A percentile compares a stretch with the other conserved stretches of the same genome.
Evolutionary conservation across 148 eudicot species (phyloP).

Genomic region (Vaccinium corymbosum): DNA sequence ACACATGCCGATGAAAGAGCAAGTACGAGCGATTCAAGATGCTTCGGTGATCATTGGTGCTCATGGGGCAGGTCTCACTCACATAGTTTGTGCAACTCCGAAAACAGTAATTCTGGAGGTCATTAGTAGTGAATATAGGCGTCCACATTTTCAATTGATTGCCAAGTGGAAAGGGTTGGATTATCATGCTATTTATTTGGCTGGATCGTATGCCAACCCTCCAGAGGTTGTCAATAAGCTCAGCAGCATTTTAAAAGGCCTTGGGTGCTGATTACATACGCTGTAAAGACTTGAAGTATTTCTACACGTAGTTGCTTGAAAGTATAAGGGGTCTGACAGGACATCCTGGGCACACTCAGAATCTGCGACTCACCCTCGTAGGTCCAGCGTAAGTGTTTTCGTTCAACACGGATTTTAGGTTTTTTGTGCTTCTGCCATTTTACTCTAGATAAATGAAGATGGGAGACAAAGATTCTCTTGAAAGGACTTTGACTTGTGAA

Average conservation of each 20-base stretch:
- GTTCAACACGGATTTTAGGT: too few relatives aligned
- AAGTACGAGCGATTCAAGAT: constrained; percentile 82
- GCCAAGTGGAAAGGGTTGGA: constrained; percentile 88
- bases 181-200: constrained; percentile 68
- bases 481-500: not conserved
- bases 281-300: not conserved
- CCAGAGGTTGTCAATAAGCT: constrained; percentile 52
- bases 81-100: constrained; percentile 74
- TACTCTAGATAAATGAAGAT: not conserved
- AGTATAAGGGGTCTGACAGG: not conserved
- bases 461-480: not conserved
- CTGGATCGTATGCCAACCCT: constrained; percentile 64
- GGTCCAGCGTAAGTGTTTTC: not conserved
- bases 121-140: constrained; percentile 64
- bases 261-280: constrained; percentile 49
- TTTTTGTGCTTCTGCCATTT: not conserved
- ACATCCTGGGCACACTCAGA: not conserved
- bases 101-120: constrained; percentile 75
- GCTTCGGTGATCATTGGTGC: constrained; percentile 91
- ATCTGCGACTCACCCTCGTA: not conserved
- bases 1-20: constrained; percentile 95
- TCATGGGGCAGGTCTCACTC: constrained; percentile 99
- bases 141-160: constrained; percentile 84
- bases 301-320: not conserved
- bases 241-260: constrained; percentile 46